Conservation (phyloP, 129 eudicot species). For the Mikania micrantha region DNA sequence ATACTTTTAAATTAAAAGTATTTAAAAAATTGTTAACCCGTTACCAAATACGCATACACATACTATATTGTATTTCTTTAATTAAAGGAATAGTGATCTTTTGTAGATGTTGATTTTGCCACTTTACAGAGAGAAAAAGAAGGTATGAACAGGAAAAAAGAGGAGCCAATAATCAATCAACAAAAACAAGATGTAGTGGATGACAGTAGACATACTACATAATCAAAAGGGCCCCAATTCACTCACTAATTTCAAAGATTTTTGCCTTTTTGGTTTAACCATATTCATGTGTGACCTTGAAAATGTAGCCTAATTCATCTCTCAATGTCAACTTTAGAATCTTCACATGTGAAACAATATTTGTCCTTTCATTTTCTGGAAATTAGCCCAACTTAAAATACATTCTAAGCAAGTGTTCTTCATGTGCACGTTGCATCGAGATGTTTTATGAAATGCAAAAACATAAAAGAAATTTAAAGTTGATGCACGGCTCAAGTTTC, state of each 20-base stretch:
- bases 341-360: neutral
- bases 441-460: too few relatives aligned
- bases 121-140: conserved; percentile 29
- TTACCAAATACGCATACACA: too few relatives aligned
- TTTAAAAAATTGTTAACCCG: too few relatives aligned
- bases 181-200: conserved; percentile 27
- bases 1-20: neutral
- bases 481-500: too few relatives aligned
- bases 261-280: conserved; percentile 21
- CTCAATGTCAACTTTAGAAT: conserved; percentile 22
- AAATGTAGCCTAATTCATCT: conserved; percentile 14
- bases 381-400: neutral
- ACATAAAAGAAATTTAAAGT: too few relatives aligned
- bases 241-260: conserved; percentile 23
- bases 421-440: too few relatives aligned
- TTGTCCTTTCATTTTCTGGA: conserved; percentile 16
- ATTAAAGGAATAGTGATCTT: conserved; percentile 14
- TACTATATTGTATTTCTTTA: neutral
- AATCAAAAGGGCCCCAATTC: conserved; percentile 23
- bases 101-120: conserved; percentile 16
- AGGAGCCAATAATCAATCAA: conserved; percentile 17
- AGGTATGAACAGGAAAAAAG: conserved; percentile 24
- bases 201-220: conserved; percentile 25
- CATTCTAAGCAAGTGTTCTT: too few relatives aligned
- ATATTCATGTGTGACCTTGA: conserved; percentile 12